Conservation (phyloP, 805 yeast genomes). For the Ogataea trehalophila region DNA sequence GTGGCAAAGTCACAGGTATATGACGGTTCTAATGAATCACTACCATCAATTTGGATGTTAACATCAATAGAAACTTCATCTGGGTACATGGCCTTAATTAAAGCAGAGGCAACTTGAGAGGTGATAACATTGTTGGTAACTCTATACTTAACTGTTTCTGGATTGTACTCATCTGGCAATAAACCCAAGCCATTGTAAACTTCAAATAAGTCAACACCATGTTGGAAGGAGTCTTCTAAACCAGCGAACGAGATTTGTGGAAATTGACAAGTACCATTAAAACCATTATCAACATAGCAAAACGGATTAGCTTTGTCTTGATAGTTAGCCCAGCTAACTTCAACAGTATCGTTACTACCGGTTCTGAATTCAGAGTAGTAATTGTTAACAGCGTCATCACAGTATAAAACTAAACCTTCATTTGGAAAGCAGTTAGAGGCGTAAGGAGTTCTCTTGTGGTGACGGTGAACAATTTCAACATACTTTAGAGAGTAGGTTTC, state of each 20-base stretch:
- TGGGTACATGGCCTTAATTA: slow-evolving; percentile 36
- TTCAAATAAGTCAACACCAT: slow-evolving; percentile 34
- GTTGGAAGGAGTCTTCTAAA: slow-evolving; percentile 33
- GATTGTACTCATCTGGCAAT: slow-evolving; percentile 32
- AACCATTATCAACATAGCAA: slow-evolving; percentile 17
- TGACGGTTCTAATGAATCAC: slow-evolving; percentile 35
- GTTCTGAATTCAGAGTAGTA: slow-evolving; percentile 20
- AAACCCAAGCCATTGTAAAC: slow-evolving; percentile 34
- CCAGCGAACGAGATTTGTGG: slow-evolving; percentile 40
- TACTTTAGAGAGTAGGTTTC: slow-evolving; percentile 28
- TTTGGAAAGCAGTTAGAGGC: slow-evolving; percentile 31
- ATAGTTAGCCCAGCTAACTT: slow-evolving; percentile 21
- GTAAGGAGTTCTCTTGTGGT: slow-evolving; percentile 41
- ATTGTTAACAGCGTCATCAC: slow-evolving; percentile 27
- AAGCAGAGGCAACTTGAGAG: slow-evolving; percentile 34
- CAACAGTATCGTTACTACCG: slow-evolving; percentile 7
- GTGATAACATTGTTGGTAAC: slow-evolving; percentile 37
- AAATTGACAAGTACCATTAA: slow-evolving; percentile 32
- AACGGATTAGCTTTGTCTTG: slow-evolving; percentile 28
- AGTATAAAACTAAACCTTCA: slow-evolving; percentile 25
- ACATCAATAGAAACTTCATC: slow-evolving; percentile 26
- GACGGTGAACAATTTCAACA: slow-evolving; percentile 39
- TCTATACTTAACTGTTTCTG: slow-evolving; percentile 28
- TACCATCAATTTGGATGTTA: slow-evolving; percentile 24
- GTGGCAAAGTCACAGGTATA: slow-evolving; percentile 31